Percentiles rank a stretch among this genome's conserved stretches.
Evolutionary conservation across 345 rosid genomes (phyloP).

Genomic region (Streptanthus diversifolius): DNA sequence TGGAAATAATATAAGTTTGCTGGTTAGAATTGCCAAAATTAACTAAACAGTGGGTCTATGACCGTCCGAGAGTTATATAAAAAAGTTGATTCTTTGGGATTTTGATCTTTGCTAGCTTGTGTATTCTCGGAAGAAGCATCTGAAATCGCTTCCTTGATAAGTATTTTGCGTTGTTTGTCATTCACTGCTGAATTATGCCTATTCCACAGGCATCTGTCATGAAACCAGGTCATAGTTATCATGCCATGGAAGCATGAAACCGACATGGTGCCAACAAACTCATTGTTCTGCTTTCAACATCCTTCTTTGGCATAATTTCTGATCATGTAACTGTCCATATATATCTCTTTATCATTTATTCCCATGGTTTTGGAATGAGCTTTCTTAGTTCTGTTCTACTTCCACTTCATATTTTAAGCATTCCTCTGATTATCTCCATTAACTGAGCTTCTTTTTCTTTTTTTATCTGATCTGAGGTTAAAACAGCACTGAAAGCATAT

Average conservation of each 20-base stretch:
- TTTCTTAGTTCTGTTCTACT: not conserved
- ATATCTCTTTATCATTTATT: not conserved
- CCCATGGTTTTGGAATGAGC: constrained; percentile 7
- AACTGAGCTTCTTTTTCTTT: too few species aligned
- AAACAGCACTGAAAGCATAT: too few species aligned
- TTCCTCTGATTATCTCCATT: too few species aligned
- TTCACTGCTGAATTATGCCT: not conserved
- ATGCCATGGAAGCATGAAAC: not conserved
- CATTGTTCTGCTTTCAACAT: not conserved
- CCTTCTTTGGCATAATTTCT: not conserved
- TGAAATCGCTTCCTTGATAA: not conserved
- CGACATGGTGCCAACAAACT: not conserved
- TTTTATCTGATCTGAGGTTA: too few species aligned
- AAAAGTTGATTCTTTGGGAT: not conserved
- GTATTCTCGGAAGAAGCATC: not conserved
- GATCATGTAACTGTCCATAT: not conserved
- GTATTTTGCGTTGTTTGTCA: not conserved
- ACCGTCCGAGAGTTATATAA: not conserved
- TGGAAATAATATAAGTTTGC: not conserved
- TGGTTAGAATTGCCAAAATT: not conserved
- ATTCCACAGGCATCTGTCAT: constrained; percentile 10
- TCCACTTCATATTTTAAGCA: not conserved
- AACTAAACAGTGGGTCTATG: not conserved
- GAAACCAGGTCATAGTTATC: not conserved
- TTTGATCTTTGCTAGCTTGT: not conserved